Evolutionary conservation across 352 stramenopile genomes (phyloP).

Genomic region (Globisporangium spinosum): DNA sequence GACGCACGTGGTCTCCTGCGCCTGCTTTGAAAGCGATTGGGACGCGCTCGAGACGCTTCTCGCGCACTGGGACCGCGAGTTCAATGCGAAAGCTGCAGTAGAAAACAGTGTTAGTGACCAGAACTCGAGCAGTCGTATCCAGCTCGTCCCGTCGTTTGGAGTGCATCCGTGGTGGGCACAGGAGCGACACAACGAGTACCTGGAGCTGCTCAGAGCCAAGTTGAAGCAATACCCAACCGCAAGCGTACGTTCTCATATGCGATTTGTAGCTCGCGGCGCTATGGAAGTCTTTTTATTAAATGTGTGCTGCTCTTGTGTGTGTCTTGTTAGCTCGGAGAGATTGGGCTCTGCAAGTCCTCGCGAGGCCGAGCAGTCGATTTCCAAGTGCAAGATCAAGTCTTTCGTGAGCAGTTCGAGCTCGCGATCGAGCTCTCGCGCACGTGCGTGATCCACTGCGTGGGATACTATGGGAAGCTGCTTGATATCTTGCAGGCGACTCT

Average conservation of each 20-base stretch:
- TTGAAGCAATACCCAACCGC: slow-evolving; percentile 41
- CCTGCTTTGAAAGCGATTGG: slow-evolving; percentile 67
- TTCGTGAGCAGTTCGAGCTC: slow-evolving; percentile 50
- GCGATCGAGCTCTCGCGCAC: slow-evolving; percentile 44
- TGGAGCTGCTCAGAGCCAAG: slow-evolving; percentile 32
- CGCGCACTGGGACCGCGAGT: background rate
- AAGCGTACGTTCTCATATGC: slow-evolving; percentile 29
- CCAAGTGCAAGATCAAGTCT: slow-evolving; percentile 42
- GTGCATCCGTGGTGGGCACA: slow-evolving; percentile 77
- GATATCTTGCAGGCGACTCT: slow-evolving; percentile 37
- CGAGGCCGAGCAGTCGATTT: slow-evolving; percentile 43
- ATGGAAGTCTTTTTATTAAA: background rate
- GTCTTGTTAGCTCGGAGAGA: slow-evolving; percentile 56
- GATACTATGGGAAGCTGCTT: slow-evolving; percentile 61
- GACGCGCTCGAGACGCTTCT: slow-evolving; percentile 42
- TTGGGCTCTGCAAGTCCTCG: slow-evolving; percentile 71
- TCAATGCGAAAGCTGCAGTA: background rate
- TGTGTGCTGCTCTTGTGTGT: slow-evolving; percentile 1
- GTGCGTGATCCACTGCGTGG: slow-evolving; percentile 76
- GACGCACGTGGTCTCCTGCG: slow-evolving; percentile 53
- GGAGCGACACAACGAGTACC: slow-evolving; percentile 20
- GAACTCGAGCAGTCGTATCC: background rate
- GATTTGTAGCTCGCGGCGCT: background rate
- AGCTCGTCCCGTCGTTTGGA: slow-evolving; percentile 58
- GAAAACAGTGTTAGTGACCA: background rate